Conservation (phyloP, 2,329 filamentous ascomycete species). For the Leptographium galeiforme region DNA sequence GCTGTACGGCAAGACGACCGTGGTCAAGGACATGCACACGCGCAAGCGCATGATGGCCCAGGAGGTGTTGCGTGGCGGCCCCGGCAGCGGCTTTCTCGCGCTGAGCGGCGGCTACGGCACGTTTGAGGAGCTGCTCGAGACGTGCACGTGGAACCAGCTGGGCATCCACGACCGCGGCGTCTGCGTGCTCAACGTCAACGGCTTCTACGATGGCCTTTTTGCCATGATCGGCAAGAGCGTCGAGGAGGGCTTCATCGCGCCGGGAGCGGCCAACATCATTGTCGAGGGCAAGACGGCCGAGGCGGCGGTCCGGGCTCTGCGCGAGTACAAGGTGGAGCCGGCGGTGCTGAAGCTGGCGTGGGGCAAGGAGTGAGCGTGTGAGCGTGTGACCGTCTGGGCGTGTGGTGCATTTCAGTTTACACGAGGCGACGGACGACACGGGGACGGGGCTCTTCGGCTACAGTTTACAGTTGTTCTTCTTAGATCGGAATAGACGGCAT, state of each 20-base stretch:
- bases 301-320: constrained; percentile 57
- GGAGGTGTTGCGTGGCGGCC: constrained; percentile 68
- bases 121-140: constrained; percentile 87
- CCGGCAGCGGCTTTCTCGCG: constrained; percentile 79
- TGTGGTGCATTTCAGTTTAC: no score
- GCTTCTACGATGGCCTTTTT: constrained; percentile 83
- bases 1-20: constrained; percentile 69
- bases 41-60: constrained; percentile 88
- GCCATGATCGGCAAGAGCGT: constrained; percentile 69
- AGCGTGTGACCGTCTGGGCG: neutral
- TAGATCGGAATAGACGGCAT: neutral
- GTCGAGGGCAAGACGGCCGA: constrained; percentile 60
- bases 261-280: constrained; percentile 60
- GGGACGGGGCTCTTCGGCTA: neutral
- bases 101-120: constrained; percentile 86
- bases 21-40: constrained; percentile 92
- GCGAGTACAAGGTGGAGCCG: constrained; percentile 60
- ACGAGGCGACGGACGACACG: neutral
- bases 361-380: constrained; percentile 42
- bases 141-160: constrained; percentile 89
- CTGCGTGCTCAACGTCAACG: constrained; percentile 73
- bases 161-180: constrained; percentile 77
- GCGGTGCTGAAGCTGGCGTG: constrained; percentile 73
- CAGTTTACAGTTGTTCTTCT: neutral
- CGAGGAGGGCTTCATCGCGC: constrained; percentile 60